phyloP scores from a whole-genome alignment of 306 rosid species.

The Oxytropis ochrocephala region DNA sequence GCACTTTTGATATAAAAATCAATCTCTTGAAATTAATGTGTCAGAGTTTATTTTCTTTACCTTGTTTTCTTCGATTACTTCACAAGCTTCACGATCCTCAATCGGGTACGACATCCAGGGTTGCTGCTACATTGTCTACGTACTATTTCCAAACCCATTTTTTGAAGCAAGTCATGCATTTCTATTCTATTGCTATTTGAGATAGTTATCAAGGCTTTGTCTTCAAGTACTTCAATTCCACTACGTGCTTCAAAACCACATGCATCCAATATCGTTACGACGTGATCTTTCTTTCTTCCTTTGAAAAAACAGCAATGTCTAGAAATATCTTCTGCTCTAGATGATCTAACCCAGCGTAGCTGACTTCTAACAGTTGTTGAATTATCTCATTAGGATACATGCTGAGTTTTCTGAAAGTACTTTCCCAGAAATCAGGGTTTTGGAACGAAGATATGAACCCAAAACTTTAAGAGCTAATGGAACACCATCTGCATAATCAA shows the following conservation, averaged over 20 bases:
- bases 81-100: not conserved
- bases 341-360: not conserved
- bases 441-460: not conserved
- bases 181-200: not conserved
- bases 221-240: slow-evolving; percentile 18
- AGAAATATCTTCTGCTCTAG: not conserved
- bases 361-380: not conserved
- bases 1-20: not conserved
- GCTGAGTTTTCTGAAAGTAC: not conserved
- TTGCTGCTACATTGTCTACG: not conserved
- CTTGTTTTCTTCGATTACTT: slow-evolving; percentile 7
- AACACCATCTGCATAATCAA: not conserved
- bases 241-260: not conserved
- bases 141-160: slow-evolving; percentile 15
- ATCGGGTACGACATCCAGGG: not conserved
- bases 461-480: slow-evolving; percentile 24
- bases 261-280: slow-evolving; percentile 7
- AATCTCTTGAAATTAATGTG: not conserved
- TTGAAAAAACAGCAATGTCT: slow-evolving; percentile 16
- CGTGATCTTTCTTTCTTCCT: not conserved
- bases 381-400: not conserved
- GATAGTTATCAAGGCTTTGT: slow-evolving; percentile 21
- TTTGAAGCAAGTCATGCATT: slow-evolving; percentile 31
- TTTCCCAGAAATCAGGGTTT: not conserved
- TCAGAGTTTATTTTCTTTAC: not conserved